phyloP scores from a whole-genome alignment of 2,329 filamentous ascomycete genomes.

The Metarhizium rileyi region DNA sequence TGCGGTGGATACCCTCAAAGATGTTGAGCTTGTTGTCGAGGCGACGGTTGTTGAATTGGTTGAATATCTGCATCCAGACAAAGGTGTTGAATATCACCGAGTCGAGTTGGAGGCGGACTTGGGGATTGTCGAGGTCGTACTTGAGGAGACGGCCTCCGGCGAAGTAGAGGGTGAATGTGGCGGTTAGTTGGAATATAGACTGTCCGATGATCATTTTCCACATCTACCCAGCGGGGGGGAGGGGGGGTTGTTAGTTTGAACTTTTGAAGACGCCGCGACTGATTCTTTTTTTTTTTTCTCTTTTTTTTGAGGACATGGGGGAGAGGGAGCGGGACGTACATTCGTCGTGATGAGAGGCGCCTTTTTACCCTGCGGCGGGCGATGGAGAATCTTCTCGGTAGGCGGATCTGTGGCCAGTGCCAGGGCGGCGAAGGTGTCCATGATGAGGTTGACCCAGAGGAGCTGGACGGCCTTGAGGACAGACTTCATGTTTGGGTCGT shows the following conservation, averaged over 20 bases:
- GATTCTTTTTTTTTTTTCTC: too few relatives aligned
- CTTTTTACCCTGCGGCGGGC: slow-evolving; percentile 48
- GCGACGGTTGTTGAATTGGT: slow-evolving; percentile 29
- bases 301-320: too few relatives aligned
- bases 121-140: slow-evolving; percentile 29
- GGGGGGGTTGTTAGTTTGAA: neutral
- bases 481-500: slow-evolving; percentile 42
- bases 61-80: slow-evolving; percentile 66
- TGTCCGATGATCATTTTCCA: slow-evolving; percentile 59
- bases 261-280: too few relatives aligned
- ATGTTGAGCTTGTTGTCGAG: slow-evolving; percentile 85
- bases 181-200: slow-evolving; percentile 48
- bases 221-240: too few relatives aligned
- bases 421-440: slow-evolving; percentile 59
- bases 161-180: slow-evolving; percentile 50
- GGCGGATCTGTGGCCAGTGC: slow-evolving; percentile 56
- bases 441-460: slow-evolving; percentile 61
- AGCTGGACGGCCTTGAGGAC: slow-evolving; percentile 58
- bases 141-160: slow-evolving; percentile 45
- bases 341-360: slow-evolving; percentile 57
- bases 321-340: slow-evolving; percentile 26
- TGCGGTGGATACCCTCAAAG: slow-evolving; percentile 69
- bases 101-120: slow-evolving; percentile 31
- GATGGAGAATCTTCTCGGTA: slow-evolving; percentile 44
- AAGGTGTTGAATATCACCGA: slow-evolving; percentile 62